These are phyloP conservation scores for Apiospora kogelbergensis DNA, from an alignment of 2,329 filamentous ascomycete species.

Conservation along the genomic window DNA sequence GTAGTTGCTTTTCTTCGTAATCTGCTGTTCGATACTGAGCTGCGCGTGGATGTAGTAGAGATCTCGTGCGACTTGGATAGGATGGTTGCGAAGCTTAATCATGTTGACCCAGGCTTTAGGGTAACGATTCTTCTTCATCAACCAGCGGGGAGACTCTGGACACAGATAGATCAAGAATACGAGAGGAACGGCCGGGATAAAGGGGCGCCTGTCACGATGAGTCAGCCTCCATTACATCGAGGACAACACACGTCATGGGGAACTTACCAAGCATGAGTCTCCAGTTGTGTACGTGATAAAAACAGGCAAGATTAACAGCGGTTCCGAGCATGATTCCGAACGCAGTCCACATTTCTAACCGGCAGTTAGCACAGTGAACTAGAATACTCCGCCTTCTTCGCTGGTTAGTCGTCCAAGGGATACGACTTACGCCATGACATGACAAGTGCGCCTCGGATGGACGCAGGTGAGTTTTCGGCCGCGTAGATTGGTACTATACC, in stretches of 20 bases:
- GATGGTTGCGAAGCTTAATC: constrained; percentile 49
- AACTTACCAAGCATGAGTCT: constrained; percentile 34
- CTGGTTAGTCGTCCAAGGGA: constrained; percentile 13
- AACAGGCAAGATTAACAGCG: constrained; percentile 57
- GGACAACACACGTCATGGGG: neutral
- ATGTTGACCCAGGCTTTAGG: constrained; percentile 59
- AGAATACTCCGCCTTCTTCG: constrained; percentile 14
- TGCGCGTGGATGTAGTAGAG: constrained; percentile 66
- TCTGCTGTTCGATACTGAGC: constrained; percentile 57
- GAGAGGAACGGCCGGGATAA: constrained; percentile 59
- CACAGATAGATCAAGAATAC: constrained; percentile 63
- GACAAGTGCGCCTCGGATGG: constrained; percentile 72
- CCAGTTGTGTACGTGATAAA: constrained; percentile 34
- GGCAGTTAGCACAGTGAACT: constrained; percentile 20
- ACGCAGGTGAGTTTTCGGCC: constrained; percentile 69
- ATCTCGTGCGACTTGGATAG: constrained; percentile 59
- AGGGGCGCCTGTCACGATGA: constrained; percentile 55
- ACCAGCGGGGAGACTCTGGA: constrained; percentile 65
- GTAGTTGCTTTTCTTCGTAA: constrained; percentile 55
- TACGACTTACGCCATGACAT: constrained; percentile 68
- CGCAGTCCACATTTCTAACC: constrained; percentile 57
- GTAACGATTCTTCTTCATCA: constrained; percentile 66
- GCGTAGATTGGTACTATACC: constrained; percentile 68
- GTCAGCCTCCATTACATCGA: neutral
- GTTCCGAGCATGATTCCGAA: constrained; percentile 63